Percentiles rank a stretch among this genome's conserved stretches.
Conservation (phyloP, 2,329 filamentous ascomycete genomes). For the Penicillium janthinellum region DNA sequence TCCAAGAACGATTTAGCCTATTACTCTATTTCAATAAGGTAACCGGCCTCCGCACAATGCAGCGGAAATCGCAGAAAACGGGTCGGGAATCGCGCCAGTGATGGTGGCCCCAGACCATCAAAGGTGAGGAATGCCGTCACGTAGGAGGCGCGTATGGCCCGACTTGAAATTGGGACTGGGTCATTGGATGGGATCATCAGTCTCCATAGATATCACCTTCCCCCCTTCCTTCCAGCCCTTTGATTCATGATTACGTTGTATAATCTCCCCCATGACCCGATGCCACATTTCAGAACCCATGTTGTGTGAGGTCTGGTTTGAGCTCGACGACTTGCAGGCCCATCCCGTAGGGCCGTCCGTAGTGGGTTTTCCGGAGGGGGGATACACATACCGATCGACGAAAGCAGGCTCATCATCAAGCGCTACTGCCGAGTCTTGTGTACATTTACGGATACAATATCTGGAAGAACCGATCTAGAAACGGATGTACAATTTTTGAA, state of each 20-base stretch:
- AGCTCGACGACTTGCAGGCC: neutral
- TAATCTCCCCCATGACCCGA: slow-evolving; percentile 1
- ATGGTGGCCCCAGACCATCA: slow-evolving; percentile 5
- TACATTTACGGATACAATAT: neutral
- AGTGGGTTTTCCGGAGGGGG: neutral
- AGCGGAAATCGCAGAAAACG: neutral
- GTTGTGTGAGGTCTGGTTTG: slow-evolving; percentile 18
- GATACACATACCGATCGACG: neutral
- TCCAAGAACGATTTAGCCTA: neutral
- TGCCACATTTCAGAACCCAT: slow-evolving; percentile 5
- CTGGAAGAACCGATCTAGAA: neutral
- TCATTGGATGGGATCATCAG: neutral
- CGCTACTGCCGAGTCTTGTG: neutral
- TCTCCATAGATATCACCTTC: neutral
- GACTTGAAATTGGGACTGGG: neutral
- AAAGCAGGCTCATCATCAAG: neutral
- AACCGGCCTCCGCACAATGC: neutral
- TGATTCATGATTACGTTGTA: neutral
- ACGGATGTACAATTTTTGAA: neutral
- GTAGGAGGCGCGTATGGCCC: slow-evolving; percentile 12
- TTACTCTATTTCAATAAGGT: neutral
- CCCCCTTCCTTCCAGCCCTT: neutral
- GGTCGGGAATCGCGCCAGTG: neutral
- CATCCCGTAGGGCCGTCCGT: neutral
- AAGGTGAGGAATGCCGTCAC: slow-evolving; percentile 24